Evolutionary conservation across 164 flowering plant species (phyloP).

Genomic region (Magnolia sinica): DNA sequence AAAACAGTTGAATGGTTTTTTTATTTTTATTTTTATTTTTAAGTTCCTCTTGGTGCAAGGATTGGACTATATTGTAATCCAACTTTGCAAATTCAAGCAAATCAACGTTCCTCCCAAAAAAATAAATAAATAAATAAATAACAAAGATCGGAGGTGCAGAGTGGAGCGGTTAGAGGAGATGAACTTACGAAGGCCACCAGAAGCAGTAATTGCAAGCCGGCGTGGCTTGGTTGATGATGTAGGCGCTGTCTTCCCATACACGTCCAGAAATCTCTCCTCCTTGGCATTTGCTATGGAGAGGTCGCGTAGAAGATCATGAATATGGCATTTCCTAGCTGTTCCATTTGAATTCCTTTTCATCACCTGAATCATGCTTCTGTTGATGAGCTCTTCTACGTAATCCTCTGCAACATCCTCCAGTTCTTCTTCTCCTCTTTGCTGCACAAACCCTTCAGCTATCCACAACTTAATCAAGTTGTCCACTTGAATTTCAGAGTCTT

Average conservation of each 20-base stretch:
- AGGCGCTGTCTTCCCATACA: background rate
- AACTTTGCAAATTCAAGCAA: no score
- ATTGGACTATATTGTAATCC: no score
- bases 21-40: no score
- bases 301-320: no score
- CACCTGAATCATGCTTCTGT: slow-evolving; percentile 16
- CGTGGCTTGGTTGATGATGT: background rate
- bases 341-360: background rate
- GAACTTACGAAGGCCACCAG: background rate
- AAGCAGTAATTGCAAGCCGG: background rate
- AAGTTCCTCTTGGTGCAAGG: no score
- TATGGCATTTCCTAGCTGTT: background rate
- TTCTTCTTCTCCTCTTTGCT: background rate
- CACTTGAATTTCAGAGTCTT: background rate
- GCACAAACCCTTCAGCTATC: slow-evolving; percentile 9
- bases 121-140: no score
- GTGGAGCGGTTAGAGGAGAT: background rate
- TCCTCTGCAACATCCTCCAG: slow-evolving; percentile 18
- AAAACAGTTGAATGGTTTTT: no score
- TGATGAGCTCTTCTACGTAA: slow-evolving; percentile 13
- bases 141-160: no score
- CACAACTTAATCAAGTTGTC: background rate
- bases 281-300: no score
- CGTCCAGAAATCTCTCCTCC: no score
- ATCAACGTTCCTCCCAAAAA: no score